These are phyloP conservation scores for Massariosphaeria phaeospora DNA, from an alignment of 495 filamentous ascomycete species.

Conservation along the genomic window DNA sequence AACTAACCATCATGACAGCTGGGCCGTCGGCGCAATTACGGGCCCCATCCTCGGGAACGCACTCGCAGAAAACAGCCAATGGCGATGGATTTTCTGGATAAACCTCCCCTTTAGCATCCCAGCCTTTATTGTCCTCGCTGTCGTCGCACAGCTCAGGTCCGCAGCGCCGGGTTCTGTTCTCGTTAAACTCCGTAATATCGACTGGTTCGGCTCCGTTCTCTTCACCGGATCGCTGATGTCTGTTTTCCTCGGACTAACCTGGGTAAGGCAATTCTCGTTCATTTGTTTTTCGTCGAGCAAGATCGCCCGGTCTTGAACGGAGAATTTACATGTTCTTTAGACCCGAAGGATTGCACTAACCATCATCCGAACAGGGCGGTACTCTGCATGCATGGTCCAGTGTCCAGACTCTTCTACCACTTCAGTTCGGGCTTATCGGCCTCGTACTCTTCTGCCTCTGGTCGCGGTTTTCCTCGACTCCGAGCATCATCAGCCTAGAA, in stretches of 20 bases:
- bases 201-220: slow-evolving; percentile 43
- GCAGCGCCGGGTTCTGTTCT: slow-evolving; percentile 21
- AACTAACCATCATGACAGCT: slow-evolving; percentile 22
- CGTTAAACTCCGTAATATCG: slow-evolving; percentile 32
- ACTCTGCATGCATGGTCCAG: slow-evolving; percentile 46
- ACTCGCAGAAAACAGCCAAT: slow-evolving; percentile 5
- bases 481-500: slow-evolving; percentile 49
- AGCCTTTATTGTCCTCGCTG: slow-evolving; percentile 42
- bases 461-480: slow-evolving; percentile 35
- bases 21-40: slow-evolving; percentile 56
- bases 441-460: slow-evolving; percentile 28
- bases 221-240: slow-evolving; percentile 44
- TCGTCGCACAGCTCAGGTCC: slow-evolving; percentile 48
- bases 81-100: slow-evolving; percentile 50
- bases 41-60: slow-evolving; percentile 57
- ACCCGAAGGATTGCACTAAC: background rate
- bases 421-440: slow-evolving; percentile 28
- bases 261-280: slow-evolving; percentile 34
- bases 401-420: slow-evolving; percentile 43
- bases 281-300: background rate
- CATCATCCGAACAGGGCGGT: slow-evolving; percentile 38
- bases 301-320: background rate
- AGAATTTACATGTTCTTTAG: background rate
- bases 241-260: slow-evolving; percentile 51
- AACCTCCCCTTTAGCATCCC: slow-evolving; percentile 52